phyloP scores from a whole-genome alignment of 768 basidiomycete genomes.

The Rhodosporidiobolus odoratus region DNA sequence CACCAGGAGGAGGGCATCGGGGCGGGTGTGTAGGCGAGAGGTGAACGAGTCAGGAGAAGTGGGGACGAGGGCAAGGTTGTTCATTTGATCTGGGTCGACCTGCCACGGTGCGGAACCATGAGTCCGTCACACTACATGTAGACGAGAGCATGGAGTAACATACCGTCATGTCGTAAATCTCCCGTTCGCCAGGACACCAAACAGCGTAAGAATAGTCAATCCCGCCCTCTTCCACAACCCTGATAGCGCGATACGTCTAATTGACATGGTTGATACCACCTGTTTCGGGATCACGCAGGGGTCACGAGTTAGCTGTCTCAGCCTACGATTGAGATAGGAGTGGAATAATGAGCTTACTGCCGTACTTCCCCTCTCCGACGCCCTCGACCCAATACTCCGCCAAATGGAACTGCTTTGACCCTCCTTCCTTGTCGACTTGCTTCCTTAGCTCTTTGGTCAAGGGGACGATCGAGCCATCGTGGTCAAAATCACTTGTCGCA shows the following conservation, averaged over 20 bases:
- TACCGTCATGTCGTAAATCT: constrained; percentile 33
- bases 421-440: not conserved
- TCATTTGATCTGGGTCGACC: constrained; percentile 32
- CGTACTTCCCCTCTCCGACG: constrained; percentile 19
- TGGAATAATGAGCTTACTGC: not conserved
- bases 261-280: not conserved
- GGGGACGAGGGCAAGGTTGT: constrained; percentile 25
- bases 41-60: not conserved
- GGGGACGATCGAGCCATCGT: constrained; percentile 25
- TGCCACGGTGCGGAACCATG: not conserved
- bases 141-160: not conserved
- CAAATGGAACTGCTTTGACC: constrained; percentile 1
- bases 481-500: constrained; percentile 35
- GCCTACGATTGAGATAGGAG: not conserved
- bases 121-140: not conserved
- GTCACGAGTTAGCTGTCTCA: not conserved
- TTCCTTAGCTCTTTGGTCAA: not conserved
- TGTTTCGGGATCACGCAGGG: too few species aligned
- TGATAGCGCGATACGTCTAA: constrained; percentile 32
- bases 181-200: constrained; percentile 40
- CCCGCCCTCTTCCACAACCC: constrained; percentile 24
- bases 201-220: constrained; percentile 28
- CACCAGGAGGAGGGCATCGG: constrained; percentile 37
- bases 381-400: constrained; percentile 26
- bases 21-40: constrained; percentile 2